Evolutionary conservation across 495 filamentous ascomycete genomes (phyloP).

Genomic region (Pseudevernia furfuracea): DNA sequence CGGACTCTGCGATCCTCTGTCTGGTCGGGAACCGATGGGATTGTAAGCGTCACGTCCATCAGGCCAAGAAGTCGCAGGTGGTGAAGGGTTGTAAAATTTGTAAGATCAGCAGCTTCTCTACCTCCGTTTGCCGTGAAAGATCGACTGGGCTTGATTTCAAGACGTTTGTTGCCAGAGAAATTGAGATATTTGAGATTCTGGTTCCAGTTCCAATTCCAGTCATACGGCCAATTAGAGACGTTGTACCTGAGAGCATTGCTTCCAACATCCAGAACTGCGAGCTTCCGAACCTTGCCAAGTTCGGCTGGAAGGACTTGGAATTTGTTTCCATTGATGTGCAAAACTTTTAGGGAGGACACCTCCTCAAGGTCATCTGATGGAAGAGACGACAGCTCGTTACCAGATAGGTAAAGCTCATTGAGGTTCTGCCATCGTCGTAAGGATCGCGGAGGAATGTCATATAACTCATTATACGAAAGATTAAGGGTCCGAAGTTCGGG

Average conservation of each 20-base stretch:
- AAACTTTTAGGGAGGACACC: conserved; percentile 70
- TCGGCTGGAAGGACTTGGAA: conserved; percentile 96
- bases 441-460: conserved; percentile 81
- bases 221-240: conserved; percentile 97
- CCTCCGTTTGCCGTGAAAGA: conserved; percentile 44
- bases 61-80: conserved; percentile 84
- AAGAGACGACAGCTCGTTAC: conserved; percentile 84
- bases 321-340: conserved; percentile 95
- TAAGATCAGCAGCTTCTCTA: conserved; percentile 57
- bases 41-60: conserved; percentile 96
- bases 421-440: conserved; percentile 81
- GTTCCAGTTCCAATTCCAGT: conserved; percentile 99
- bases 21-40: conserved; percentile 86
- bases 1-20: conserved; percentile 91
- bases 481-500: conserved; percentile 84
- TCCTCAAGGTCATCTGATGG: conserved; percentile 94
- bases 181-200: conserved; percentile 91
- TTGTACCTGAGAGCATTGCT: conserved; percentile 99
- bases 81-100: conserved; percentile 80
- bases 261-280: conserved; percentile 85
- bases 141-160: conserved; percentile 90
- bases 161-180: conserved; percentile 89
- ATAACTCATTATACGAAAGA: conserved; percentile 88
- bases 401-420: conserved; percentile 87
- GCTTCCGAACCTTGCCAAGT: conserved; percentile 84